These are phyloP conservation scores for Erigeron canadensis DNA, from an alignment of 129 eudicot species.

Conservation along the genomic window DNA sequence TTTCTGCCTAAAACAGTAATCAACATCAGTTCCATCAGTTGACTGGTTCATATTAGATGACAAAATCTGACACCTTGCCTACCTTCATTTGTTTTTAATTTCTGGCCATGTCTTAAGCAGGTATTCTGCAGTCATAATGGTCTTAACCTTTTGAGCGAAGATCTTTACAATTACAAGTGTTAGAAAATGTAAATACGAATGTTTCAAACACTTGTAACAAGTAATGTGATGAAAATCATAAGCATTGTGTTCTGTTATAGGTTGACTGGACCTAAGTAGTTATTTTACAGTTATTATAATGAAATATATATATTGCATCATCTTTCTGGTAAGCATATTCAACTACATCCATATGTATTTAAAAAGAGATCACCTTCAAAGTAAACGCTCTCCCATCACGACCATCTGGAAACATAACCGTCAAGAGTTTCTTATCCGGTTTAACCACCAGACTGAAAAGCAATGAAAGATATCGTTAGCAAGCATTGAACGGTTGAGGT, in stretches of 20 bases:
- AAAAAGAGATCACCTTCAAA: constrained; percentile 62
- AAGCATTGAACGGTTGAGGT: constrained; percentile 2
- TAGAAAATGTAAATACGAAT: background rate
- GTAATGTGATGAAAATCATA: background rate
- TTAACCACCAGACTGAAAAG: constrained; percentile 78
- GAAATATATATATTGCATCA: constrained; percentile 5
- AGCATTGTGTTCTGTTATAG: background rate
- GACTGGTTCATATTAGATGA: constrained; percentile 10
- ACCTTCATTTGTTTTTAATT: constrained; percentile 1
- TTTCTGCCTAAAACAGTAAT: constrained; percentile 72
- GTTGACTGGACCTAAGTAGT: background rate
- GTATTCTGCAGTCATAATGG: background rate
- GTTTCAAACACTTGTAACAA: background rate
- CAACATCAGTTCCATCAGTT: background rate
- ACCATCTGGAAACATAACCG: constrained; percentile 86
- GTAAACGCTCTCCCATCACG: constrained; percentile 93
- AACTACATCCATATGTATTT: background rate
- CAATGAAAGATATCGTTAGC: constrained; percentile 13
- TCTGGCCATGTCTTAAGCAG: constrained; percentile 15
- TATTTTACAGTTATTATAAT: constrained; percentile 9
- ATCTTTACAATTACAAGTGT: background rate
- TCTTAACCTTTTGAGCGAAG: background rate
- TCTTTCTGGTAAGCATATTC: background rate
- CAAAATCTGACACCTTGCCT: constrained; percentile 6
- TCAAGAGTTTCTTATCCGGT: constrained; percentile 83